A percentile compares a stretch with the other conserved stretches of the same genome.
Conservation (phyloP, 208 protist genomes). For the Crithidia mellificae region DNA sequence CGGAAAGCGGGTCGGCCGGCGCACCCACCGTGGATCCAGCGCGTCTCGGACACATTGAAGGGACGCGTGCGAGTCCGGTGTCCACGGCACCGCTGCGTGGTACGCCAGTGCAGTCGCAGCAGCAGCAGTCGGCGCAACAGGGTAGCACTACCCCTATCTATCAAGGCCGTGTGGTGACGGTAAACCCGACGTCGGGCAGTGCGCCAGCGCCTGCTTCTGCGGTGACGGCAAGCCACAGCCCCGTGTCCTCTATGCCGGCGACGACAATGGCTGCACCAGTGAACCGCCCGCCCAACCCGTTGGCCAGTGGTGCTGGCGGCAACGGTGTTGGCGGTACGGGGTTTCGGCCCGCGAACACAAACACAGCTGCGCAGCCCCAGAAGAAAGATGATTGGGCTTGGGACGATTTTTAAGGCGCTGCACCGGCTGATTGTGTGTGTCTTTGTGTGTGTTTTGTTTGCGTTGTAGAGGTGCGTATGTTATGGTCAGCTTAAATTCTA, state of each 20-base stretch:
- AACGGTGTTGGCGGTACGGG: neutral
- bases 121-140: no score
- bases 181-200: neutral
- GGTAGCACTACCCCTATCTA: slow-evolving; percentile 14
- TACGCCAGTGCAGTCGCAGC: neutral
- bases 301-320: slow-evolving; percentile 5
- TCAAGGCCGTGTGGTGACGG: slow-evolving; percentile 15
- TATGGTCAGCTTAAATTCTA: no score
- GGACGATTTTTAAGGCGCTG: slow-evolving; percentile 31
- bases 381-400: slow-evolving; percentile 55
- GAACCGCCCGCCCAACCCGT: slow-evolving; percentile 16
- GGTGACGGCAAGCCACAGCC: slow-evolving; percentile 1
- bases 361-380: slow-evolving; percentile 2
- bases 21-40: neutral
- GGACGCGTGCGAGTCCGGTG: slow-evolving; percentile 7
- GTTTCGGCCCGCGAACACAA: neutral
- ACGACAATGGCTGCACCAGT: neutral
- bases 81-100: neutral
- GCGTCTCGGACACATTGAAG: slow-evolving; percentile 37
- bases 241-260: neutral
- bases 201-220: neutral
- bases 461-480: no score
- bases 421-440: neutral
- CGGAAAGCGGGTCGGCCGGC: slow-evolving; percentile 12
- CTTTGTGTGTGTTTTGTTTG: neutral